Evolutionary conservation across 352 stramenopile genomes (phyloP).

Genomic region (Phytophthora pluvialis): DNA sequence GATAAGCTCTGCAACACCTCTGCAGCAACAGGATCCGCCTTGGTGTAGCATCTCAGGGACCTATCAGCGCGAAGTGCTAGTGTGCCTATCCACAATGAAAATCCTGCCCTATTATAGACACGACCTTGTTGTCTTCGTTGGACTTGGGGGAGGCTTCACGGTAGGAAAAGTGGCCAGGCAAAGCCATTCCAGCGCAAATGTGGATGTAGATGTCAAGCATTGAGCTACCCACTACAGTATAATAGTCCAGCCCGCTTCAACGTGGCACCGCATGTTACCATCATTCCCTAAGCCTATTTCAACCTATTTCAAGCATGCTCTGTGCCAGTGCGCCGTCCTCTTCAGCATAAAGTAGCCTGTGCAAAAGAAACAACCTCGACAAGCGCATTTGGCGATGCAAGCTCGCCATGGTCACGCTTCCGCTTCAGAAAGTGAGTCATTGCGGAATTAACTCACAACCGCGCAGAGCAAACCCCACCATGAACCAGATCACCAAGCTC

Average conservation of each 20-base stretch:
- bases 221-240: neutral
- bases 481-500: constrained; percentile 5
- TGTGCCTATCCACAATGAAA: constrained; percentile 13
- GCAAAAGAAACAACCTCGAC: neutral
- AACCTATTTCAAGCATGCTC: neutral
- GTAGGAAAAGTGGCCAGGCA: constrained; percentile 15
- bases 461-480: neutral
- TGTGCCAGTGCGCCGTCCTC: neutral
- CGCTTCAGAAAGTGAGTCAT: constrained; percentile 2
- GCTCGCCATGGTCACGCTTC: no score
- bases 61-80: neutral
- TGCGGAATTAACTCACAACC: constrained; percentile 7
- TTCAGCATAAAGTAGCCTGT: neutral
- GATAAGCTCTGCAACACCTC: neutral
- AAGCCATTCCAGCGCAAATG: neutral
- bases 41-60: constrained; percentile 4
- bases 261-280: neutral
- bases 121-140: constrained; percentile 2
- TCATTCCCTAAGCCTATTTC: neutral
- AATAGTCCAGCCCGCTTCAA: neutral
- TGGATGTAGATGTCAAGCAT: constrained; percentile 3
- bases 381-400: neutral
- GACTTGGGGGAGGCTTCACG: neutral
- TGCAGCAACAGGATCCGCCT: neutral
- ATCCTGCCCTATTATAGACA: neutral